Base-by-base conservation (phyloP, 2,329 filamentous ascomycete species). In the Xylariaceae sp. region DNA sequence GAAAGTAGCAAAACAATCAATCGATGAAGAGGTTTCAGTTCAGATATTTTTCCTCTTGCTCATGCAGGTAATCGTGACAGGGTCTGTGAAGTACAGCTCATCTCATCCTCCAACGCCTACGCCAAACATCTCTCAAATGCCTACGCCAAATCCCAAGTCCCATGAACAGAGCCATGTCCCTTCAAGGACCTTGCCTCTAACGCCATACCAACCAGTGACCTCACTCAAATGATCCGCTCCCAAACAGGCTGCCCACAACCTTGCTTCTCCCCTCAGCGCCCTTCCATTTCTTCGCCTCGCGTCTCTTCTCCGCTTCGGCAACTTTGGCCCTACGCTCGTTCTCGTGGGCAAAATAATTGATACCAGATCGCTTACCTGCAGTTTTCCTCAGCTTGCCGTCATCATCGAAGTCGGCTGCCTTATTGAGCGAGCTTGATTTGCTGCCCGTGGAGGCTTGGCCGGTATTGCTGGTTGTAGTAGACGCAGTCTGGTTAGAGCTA, bases 321-420 rank as follows among this genome's bases (percentile, higher is more conserved):
- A 85, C 65, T 56, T 75, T 75, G 13, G 79, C 79, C 47, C 74
- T 71, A 49, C 80, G 73, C 67, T 85, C 83, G 49, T 72, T 82
- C 69, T 84, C 81, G 26, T 81, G 72, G 8, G 80, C 80, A 60
- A 85, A 81, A 56, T 77, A 81, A 63, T 81, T 80, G 55, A 86
- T 73, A 18, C 83, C 83, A 26, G 80, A 84, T 62, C 74, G 74
- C 74, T 82, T 84, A 51, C 79, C 76, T 2, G 80, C 81, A 8
- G 74, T 80, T 70, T 81, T 84, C 67, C 80, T 82, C 52, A 85
- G 76, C 70, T 80, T 83, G 19, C 76, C 74, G 6, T 77, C 74
- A n/a, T 76, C 75, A 34, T 75, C 75, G 45, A 73, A 73, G 42
- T 72, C 72, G 13, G 42, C 43, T 4, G 48, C 32, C 22, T 53